Percentiles rank a stretch among this genome's conserved stretches.
Evolutionary conservation across 2,329 filamentous ascomycete species (phyloP).

Genomic region (Clonostachys rhizophaga): DNA sequence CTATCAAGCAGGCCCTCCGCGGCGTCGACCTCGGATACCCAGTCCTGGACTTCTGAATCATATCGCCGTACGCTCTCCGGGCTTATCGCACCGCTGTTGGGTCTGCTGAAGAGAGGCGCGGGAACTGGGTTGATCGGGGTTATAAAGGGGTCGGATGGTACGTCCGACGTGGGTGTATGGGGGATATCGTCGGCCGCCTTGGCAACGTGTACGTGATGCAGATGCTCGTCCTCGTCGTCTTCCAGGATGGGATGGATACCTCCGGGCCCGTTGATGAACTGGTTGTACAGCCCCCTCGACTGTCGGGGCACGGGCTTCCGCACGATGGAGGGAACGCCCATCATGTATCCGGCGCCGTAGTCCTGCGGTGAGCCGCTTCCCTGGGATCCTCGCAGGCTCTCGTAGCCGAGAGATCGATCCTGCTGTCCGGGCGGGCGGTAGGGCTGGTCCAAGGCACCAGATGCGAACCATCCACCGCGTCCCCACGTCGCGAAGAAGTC

Average conservation of each 20-base stretch:
- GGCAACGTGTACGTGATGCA: background rate
- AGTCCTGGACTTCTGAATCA: conserved; percentile 52
- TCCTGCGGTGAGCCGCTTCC: conserved; percentile 20
- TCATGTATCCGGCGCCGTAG: conserved; percentile 21
- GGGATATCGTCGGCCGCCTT: conserved; percentile 13
- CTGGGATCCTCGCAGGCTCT: conserved; percentile 35
- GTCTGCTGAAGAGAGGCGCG: conserved; percentile 21
- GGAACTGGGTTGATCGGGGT: conserved; percentile 29
- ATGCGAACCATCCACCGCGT: conserved; percentile 36
- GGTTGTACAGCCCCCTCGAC: conserved; percentile 2
- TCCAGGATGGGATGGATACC: conserved; percentile 56
- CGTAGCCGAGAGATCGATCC: conserved; percentile 42
- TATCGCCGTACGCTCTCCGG: conserved; percentile 25
- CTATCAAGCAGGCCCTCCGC: conserved; percentile 46
- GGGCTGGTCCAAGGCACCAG: conserved; percentile 34
- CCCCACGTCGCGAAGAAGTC: conserved; percentile 19
- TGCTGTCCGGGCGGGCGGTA: conserved; percentile 6
- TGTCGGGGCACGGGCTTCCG: conserved; percentile 16
- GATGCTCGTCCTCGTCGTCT: conserved; percentile 47
- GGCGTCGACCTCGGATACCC: conserved; percentile 52
- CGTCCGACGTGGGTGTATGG: conserved; percentile 26
- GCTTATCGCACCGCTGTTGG: conserved; percentile 10
- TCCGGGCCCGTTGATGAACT: conserved; percentile 9
- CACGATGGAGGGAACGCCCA: conserved; percentile 14
- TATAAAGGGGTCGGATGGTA: conserved; percentile 42